A percentile compares a stretch with the other conserved stretches of the same genome.
These are phyloP conservation scores for Lactarius hatsudake DNA, from an alignment of 768 basidiomycete genomes.

Conservation along the genomic window DNA sequence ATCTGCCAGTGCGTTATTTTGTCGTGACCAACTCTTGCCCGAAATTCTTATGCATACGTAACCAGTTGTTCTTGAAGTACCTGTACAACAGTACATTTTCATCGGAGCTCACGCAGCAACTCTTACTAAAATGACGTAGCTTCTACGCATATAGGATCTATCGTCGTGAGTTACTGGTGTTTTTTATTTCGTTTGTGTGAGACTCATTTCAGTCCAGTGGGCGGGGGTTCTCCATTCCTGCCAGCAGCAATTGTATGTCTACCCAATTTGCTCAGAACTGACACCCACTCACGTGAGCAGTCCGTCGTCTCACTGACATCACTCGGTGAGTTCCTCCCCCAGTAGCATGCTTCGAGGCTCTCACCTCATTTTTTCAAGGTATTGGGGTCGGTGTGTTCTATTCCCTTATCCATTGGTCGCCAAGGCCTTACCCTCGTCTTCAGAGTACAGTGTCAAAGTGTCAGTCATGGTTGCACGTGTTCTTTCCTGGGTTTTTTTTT, in stretches of 20 bases:
- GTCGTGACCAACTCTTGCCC: not conserved
- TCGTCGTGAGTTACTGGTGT: not conserved
- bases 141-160: not conserved
- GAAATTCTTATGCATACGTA: not conserved
- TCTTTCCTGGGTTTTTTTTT: too few species aligned
- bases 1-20: not conserved
- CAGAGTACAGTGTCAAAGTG: too few species aligned
- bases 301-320: too few species aligned
- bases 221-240: too few species aligned
- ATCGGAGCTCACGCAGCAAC: not conserved
- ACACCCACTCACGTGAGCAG: too few species aligned
- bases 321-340: too few species aligned
- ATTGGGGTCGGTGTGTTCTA: too few species aligned
- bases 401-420: too few species aligned
- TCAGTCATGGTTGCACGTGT: too few species aligned
- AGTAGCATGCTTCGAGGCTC: too few species aligned
- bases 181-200: not conserved
- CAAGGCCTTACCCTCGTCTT: too few species aligned
- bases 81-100: not conserved
- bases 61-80: not conserved
- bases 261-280: not conserved
- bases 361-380: too few species aligned
- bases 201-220: not conserved
- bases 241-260: not conserved
- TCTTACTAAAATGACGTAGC: not conserved